Conservation (phyloP, 108 stramenopile species). For the Nitzschia inconspicua region DNA sequence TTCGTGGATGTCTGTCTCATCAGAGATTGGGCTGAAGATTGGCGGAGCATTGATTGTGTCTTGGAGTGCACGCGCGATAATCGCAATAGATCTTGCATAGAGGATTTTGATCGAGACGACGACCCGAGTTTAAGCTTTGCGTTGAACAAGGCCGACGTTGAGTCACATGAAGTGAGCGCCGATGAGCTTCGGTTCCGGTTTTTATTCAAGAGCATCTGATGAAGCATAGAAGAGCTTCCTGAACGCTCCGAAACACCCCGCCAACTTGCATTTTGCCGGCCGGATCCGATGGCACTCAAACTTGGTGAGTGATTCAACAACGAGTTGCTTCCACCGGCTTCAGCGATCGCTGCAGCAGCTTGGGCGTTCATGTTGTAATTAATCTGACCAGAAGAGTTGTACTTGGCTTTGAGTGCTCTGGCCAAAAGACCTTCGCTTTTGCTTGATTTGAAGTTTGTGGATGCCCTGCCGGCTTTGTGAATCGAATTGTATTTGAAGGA, state of each 20-base stretch:
- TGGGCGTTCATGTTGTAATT: constrained; percentile 3
- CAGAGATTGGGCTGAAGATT: constrained; percentile 22
- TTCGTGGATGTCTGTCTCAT: constrained; percentile 8
- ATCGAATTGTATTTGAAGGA: neutral
- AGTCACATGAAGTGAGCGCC: neutral
- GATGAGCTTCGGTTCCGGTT: too few species aligned
- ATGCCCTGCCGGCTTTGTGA: constrained; percentile 6
- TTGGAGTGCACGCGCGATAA: constrained; percentile 17
- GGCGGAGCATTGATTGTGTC: constrained; percentile 17
- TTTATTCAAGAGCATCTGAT: too few species aligned
- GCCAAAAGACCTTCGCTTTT: constrained; percentile 29
- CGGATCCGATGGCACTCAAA: neutral
- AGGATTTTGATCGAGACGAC: constrained; percentile 7
- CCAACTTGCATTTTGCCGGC: constrained; percentile 2
- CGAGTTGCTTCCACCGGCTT: too few species aligned
- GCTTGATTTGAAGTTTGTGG: constrained; percentile 6
- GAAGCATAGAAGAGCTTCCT: too few species aligned
- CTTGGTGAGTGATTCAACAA: too few species aligned
- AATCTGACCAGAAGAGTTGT: constrained; percentile 9
- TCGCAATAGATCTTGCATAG: constrained; percentile 24
- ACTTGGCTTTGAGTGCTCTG: constrained; percentile 23
- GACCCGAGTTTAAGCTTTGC: too few species aligned
- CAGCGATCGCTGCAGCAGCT: neutral
- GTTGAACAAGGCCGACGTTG: too few species aligned
- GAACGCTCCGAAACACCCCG: too few species aligned